phyloP scores from a whole-genome alignment of 2,329 filamentous ascomycete genomes.

The Aphanocladium album region DNA sequence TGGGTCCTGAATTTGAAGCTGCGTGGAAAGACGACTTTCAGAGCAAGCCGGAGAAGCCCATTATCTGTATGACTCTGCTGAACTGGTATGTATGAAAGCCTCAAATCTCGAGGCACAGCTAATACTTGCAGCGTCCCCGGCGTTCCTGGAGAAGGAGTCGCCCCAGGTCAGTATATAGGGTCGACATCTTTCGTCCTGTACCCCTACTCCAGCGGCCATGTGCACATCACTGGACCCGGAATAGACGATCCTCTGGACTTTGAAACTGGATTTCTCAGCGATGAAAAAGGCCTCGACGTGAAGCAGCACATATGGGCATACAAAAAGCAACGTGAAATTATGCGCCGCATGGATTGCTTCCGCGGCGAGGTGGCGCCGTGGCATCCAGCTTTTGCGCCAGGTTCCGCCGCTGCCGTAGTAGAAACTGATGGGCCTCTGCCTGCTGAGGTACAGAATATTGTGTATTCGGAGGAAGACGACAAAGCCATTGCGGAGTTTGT shows the following conservation, averaged over 20 bases:
- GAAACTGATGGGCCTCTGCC: conserved; percentile 17
- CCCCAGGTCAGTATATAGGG: too few species aligned
- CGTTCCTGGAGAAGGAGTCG: too few species aligned
- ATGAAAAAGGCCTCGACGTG: too few species aligned
- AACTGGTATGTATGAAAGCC: too few species aligned
- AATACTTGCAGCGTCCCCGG: too few species aligned
- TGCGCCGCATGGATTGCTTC: conserved; percentile 50
- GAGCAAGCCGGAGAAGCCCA: conserved; percentile 43
- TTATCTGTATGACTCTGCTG: too few species aligned
- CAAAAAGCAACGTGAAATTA: conserved; percentile 57
- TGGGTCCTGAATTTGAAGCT: conserved; percentile 48
- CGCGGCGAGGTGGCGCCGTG: conserved; percentile 36
- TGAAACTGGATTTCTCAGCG: too few species aligned
- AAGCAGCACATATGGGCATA: conserved; percentile 41
- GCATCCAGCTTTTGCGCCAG: conserved; percentile 39
- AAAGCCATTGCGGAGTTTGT: conserved; percentile 40
- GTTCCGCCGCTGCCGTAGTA: conserved; percentile 33
- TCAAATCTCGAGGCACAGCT: too few species aligned
- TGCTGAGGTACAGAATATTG: conserved; percentile 30
- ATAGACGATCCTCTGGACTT: too few species aligned
- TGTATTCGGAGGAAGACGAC: conserved; percentile 46
- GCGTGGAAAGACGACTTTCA: conserved; percentile 54
- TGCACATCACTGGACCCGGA: too few species aligned
- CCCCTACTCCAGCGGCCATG: too few species aligned
- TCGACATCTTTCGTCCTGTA: too few species aligned